Percentiles rank a stretch among this genome's conserved stretches.
Evolutionary conservation across 2,329 filamentous ascomycete species (phyloP).

Genomic region (Immersiporthe knoxdaviesiana): DNA sequence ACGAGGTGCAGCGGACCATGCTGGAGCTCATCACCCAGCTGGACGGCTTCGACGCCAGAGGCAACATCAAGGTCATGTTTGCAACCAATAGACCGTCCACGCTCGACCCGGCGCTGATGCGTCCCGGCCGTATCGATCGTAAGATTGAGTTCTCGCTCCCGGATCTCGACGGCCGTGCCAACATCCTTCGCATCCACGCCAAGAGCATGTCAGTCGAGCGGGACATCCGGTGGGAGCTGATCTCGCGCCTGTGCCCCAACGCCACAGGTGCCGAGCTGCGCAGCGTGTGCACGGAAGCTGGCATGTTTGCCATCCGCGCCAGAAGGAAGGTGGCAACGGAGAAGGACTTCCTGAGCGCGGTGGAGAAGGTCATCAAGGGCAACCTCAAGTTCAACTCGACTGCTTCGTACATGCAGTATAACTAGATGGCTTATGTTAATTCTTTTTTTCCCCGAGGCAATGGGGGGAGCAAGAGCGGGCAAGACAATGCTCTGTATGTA

Average conservation of each 20-base stretch:
- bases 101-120: slow-evolving; percentile 94
- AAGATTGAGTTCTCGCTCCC: slow-evolving; percentile 99
- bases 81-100: slow-evolving; percentile 96
- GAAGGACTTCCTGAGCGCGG: slow-evolving; percentile 97
- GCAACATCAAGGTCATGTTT: slow-evolving; percentile 99
- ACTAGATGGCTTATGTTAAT: slow-evolving; percentile 57
- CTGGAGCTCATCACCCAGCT: slow-evolving; percentile 96
- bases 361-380: slow-evolving; percentile 99
- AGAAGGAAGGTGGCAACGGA: slow-evolving; percentile 96
- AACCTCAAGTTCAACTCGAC: slow-evolving; percentile 99
- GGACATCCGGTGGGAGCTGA: slow-evolving; percentile 98
- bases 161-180: slow-evolving; percentile 94
- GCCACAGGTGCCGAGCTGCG: slow-evolving; percentile 94
- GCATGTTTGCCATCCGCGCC: slow-evolving; percentile 96
- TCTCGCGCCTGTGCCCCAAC: slow-evolving; percentile 95
- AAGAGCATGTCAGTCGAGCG: slow-evolving; percentile 99
- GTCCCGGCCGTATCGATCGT: slow-evolving; percentile 94
- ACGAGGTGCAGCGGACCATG: slow-evolving; percentile 98
- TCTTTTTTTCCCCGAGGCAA: slow-evolving; percentile 20
- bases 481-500: slow-evolving; percentile 30
- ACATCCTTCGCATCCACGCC: slow-evolving; percentile 96
- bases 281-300: slow-evolving; percentile 96
- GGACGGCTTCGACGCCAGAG: slow-evolving; percentile 92
- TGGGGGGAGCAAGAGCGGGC: background rate
- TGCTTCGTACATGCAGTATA: slow-evolving; percentile 98